Conservation (phyloP, 225 moss, liverwort and hornwort genomes). For the Thuidium tamariscinum region DNA sequence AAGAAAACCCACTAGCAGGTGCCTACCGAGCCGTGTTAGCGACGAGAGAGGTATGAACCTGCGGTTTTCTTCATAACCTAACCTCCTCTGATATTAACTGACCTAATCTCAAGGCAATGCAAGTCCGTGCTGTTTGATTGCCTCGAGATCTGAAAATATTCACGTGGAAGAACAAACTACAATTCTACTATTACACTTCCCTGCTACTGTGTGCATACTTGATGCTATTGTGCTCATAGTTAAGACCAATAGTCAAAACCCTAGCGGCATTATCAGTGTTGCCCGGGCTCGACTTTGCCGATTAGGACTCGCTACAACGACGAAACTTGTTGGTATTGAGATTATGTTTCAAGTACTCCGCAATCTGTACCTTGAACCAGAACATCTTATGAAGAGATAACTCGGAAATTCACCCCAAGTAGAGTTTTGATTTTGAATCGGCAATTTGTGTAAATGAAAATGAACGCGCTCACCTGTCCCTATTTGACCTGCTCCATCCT, state of each 20-base stretch:
- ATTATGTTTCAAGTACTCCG: neutral
- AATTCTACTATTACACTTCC: neutral
- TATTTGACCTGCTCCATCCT: neutral
- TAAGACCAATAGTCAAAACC: neutral
- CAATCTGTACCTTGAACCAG: neutral
- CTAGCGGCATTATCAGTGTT: neutral
- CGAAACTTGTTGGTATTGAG: neutral
- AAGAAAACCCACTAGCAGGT: neutral
- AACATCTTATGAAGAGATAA: neutral
- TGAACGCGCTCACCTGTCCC: neutral
- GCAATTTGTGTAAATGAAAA: too few species aligned
- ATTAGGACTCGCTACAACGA: neutral
- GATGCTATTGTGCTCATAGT: neutral
- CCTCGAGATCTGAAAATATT: neutral
- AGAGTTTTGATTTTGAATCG: neutral
- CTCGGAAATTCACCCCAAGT: neutral
- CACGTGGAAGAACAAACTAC: neutral
- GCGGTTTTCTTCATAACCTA: neutral
- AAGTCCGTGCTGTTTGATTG: neutral
- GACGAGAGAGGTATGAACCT: neutral
- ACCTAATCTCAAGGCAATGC: neutral
- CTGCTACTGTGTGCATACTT: neutral
- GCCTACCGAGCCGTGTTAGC: neutral
- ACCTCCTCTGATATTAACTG: neutral
- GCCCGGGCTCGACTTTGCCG: neutral